A percentile compares a stretch with the other conserved stretches of the same genome.
These are phyloP conservation scores for Moesziomyces sp. DNA, from an alignment of 1,284 basidiomycete species.

Conservation along the genomic window DNA sequence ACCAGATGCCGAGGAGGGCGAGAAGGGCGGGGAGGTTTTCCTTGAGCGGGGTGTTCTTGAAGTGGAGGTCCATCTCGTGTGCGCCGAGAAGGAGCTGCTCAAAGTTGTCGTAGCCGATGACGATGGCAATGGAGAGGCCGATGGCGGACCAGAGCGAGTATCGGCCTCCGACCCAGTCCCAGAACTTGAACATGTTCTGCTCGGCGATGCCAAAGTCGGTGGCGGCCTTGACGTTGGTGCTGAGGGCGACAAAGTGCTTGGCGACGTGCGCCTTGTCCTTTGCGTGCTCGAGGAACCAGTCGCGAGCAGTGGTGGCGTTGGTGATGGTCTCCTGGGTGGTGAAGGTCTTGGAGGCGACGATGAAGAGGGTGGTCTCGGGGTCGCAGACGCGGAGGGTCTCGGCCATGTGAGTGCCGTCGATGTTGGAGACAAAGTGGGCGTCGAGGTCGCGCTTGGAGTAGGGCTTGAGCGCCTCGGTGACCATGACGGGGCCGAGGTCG, in stretches of 20 bases:
- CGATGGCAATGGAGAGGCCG: constrained; percentile 90
- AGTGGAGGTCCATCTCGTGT: constrained; percentile 97
- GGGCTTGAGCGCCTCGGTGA: constrained; percentile 93
- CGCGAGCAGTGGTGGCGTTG: constrained; percentile 90
- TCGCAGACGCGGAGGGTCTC: constrained; percentile 85
- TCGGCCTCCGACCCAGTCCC: constrained; percentile 99
- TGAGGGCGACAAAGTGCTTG: constrained; percentile 98
- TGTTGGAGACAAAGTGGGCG: constrained; percentile 94
- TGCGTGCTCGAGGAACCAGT: constrained; percentile 90
- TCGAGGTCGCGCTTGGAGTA: constrained; percentile 90
- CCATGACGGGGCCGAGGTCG: constrained; percentile 98
- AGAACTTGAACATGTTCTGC: constrained; percentile 99
- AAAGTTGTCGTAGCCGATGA: constrained; percentile 94
- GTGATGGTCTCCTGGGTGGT: constrained; percentile 99
- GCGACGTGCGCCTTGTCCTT: constrained; percentile 84
- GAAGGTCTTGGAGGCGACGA: constrained; percentile 98
- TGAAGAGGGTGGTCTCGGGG: constrained; percentile 94
- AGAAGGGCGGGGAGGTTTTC: constrained; percentile 91
- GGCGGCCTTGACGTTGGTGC: constrained; percentile 93
- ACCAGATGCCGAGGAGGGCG: constrained; percentile 94
- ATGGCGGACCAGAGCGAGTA: constrained; percentile 99
- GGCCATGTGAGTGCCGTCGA: constrained; percentile 96
- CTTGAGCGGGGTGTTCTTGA: constrained; percentile 86
- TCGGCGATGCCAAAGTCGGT: constrained; percentile 92
- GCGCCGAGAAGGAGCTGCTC: constrained; percentile 88